Conservation (phyloP, 306 rosid species). For the Canavalia gladiata region DNA sequence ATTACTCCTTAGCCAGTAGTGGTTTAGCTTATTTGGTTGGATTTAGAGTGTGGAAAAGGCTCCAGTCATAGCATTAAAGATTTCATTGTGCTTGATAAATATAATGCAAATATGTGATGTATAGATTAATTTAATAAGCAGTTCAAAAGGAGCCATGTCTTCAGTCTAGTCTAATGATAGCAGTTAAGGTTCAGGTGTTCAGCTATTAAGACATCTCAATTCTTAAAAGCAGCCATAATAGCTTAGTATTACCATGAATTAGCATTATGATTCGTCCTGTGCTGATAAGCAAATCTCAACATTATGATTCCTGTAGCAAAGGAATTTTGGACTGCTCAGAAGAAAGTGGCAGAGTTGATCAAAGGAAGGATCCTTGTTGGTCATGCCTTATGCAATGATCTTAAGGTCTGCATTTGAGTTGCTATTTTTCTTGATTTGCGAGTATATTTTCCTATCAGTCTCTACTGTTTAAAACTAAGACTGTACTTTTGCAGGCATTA, state of each 20-base stretch:
- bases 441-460: slow-evolving; percentile 28
- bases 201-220: slow-evolving; percentile 15
- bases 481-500: slow-evolving; percentile 68
- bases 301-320: slow-evolving; percentile 61
- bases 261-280: slow-evolving; percentile 24
- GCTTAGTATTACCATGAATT: slow-evolving; percentile 29
- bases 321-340: slow-evolving; percentile 81
- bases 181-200: slow-evolving; percentile 25
- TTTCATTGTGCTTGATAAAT: neutral
- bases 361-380: slow-evolving; percentile 90
- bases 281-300: slow-evolving; percentile 38
- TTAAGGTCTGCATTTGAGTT: slow-evolving; percentile 69
- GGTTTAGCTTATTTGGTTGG: slow-evolving; percentile 21
- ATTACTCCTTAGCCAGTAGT: neutral
- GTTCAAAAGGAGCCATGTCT: slow-evolving; percentile 8
- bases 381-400: slow-evolving; percentile 91
- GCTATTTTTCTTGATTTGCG: slow-evolving; percentile 21
- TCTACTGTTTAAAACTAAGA: slow-evolving; percentile 23
- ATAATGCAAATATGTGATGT: neutral
- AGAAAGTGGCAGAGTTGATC: slow-evolving; percentile 82
- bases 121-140: slow-evolving; percentile 20
- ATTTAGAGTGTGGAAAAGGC: slow-evolving; percentile 7
- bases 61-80: neutral
- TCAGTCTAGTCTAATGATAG: slow-evolving; percentile 1
- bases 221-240: slow-evolving; percentile 32